These are phyloP conservation scores for Saraca asoca DNA, from an alignment of 331 rosid genomes.

Conservation along the genomic window DNA sequence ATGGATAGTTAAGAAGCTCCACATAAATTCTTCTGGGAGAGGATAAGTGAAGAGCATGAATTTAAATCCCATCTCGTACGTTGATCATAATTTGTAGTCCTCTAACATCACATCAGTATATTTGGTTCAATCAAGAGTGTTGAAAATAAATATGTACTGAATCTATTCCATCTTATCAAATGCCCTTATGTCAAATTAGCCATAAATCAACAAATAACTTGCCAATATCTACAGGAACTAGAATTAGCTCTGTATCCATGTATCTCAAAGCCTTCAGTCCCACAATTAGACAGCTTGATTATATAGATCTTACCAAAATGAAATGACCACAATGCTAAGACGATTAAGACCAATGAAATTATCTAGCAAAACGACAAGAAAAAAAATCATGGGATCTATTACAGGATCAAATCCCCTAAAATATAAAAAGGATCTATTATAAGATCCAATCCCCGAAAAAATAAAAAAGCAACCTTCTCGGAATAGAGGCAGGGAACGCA, in stretches of 20 bases:
- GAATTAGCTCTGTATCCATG: conserved; percentile 18
- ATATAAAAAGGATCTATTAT: conserved; percentile 7
- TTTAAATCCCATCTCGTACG: conserved; percentile 26
- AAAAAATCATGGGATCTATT: background rate
- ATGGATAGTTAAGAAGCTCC: conserved; percentile 15
- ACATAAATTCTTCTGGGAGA: conserved; percentile 19
- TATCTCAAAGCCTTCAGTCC: conserved; percentile 28
- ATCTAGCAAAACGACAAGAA: background rate
- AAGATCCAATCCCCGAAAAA: background rate
- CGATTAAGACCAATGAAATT: background rate
- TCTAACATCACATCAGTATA: conserved; percentile 27
- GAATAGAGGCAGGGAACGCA: conserved; percentile 80
- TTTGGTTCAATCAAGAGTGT: background rate
- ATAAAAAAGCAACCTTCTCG: conserved; percentile 63
- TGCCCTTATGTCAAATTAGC: conserved; percentile 4
- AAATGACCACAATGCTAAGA: background rate
- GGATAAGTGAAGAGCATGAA: conserved; percentile 20
- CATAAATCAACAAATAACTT: conserved; percentile 26
- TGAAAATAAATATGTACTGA: conserved; percentile 13
- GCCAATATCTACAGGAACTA: conserved; percentile 15
- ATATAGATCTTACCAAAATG: conserved; percentile 31
- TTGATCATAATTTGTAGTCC: conserved; percentile 11
- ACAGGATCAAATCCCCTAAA: background rate
- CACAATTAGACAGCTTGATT: conserved; percentile 18
- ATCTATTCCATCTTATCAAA: conserved; percentile 14